A percentile compares a stretch with the other conserved stretches of the same genome.
These are phyloP conservation scores for Apiotrichum sp. DNA, from an alignment of 1,284 basidiomycete species.

Conservation along the genomic window DNA sequence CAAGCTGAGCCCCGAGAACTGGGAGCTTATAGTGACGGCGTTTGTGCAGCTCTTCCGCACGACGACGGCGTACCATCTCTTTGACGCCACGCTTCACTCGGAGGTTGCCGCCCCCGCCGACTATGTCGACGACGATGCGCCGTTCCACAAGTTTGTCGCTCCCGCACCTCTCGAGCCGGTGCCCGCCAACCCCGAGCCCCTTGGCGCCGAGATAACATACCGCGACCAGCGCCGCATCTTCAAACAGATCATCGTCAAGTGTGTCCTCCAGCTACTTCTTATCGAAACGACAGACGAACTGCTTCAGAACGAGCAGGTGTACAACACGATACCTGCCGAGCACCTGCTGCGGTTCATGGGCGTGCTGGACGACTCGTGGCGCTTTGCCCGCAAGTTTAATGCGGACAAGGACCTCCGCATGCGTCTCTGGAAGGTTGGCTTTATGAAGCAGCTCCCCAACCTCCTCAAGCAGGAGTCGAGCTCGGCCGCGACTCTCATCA, in stretches of 20 bases:
- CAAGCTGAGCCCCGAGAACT: conserved; percentile 76
- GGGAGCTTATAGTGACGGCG: conserved; percentile 88
- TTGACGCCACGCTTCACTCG: conserved; percentile 77
- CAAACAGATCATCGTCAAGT: conserved; percentile 99
- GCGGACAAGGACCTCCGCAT: conserved; percentile 96
- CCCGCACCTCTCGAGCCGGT: conserved; percentile 41
- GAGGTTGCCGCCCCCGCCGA: conserved; percentile 61
- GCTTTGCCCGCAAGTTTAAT: conserved; percentile 95
- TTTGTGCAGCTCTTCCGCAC: conserved; percentile 95
- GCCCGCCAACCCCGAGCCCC: conserved; percentile 22
- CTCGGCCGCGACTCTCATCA: conserved; percentile 90
- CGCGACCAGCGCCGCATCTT: conserved; percentile 79
- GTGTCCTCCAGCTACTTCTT: conserved; percentile 89
- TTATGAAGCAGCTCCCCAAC: conserved; percentile 99
- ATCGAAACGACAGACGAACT: conserved; percentile 98
- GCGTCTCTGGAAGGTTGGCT: conserved; percentile 98
- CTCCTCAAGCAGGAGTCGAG: conserved; percentile 97
- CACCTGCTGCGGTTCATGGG: conserved; percentile 89
- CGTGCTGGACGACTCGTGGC: conserved; percentile 92
- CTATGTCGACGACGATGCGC: conserved; percentile 52
- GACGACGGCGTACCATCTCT: conserved; percentile 95
- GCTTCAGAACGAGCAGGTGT: conserved; percentile 84
- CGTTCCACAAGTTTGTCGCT: conserved; percentile 45
- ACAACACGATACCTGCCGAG: conserved; percentile 87
- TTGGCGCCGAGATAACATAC: conserved; percentile 33